Evolutionary conservation across 768 basidiomycete genomes (phyloP).

Genomic region (Tricholoma sp.): DNA sequence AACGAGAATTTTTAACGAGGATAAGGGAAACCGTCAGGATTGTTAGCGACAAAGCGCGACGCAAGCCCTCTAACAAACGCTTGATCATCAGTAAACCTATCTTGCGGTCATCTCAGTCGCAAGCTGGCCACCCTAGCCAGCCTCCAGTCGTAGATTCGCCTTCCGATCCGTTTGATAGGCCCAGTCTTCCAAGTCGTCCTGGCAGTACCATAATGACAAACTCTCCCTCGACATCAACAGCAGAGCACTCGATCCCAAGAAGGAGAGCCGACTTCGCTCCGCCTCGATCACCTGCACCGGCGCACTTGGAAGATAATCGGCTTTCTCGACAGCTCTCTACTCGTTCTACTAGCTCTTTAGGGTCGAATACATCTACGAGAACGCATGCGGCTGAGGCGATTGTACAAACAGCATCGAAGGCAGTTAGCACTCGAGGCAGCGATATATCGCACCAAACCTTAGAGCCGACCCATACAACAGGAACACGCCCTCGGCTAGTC

Average conservation of each 20-base stretch:
- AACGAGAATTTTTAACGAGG: constrained; percentile 62
- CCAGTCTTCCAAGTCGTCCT: constrained; percentile 32
- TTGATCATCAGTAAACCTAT: constrained; percentile 61
- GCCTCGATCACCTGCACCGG: constrained; percentile 43
- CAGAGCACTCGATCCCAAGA: constrained; percentile 58
- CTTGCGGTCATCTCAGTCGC: constrained; percentile 24
- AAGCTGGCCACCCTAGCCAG: constrained; percentile 5
- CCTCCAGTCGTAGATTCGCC: constrained; percentile 25
- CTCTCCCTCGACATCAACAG: constrained; percentile 65
- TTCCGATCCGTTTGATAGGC: constrained; percentile 38
- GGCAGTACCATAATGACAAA: constrained; percentile 47
- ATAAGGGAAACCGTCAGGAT: constrained; percentile 60
- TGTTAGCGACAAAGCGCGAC: constrained; percentile 54
- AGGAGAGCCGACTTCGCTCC: constrained; percentile 66
- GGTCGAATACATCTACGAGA: constrained; percentile 27
- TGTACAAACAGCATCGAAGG: constrained; percentile 44
- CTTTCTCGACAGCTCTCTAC: constrained; percentile 31
- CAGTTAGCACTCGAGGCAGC: constrained; percentile 45
- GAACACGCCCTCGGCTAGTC: constrained; percentile 54
- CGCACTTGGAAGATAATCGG: constrained; percentile 32
- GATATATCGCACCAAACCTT: constrained; percentile 31
- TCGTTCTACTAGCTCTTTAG: constrained; percentile 25
- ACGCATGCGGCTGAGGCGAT: constrained; percentile 40
- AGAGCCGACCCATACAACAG: constrained; percentile 21
- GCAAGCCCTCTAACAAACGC: constrained; percentile 29